Evolutionary conservation across 768 basidiomycete species (phyloP), one percentile per base, ranked within the genome.

Genomic region (Leccinum longicurvipes): DNA sequence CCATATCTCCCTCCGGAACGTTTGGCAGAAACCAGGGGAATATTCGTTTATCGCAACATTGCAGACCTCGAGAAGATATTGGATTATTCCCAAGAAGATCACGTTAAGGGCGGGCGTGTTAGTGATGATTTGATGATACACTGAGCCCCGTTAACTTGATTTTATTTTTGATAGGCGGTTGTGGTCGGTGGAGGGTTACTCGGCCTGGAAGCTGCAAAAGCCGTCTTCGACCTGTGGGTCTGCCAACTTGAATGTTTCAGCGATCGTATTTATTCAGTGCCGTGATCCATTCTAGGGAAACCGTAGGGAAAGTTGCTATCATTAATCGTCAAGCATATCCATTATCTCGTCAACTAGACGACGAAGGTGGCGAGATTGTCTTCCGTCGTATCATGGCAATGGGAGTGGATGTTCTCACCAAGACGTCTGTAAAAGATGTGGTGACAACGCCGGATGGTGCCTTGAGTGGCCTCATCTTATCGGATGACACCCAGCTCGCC

Each of bases 131-230:
- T 39, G n/a, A 39, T n/a, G 36, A 39, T 10, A 39, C 4, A 19
- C 10, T 19, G 36, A 5, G 36, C 10, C n/a, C n/a, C 36, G 36
- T 39, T 39, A n/a, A 39, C 36, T n/a, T 39, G 32, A 34, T n/a
- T 39, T n/a, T n/a, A n/a, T n/a, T n/a, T n/a, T 19, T 19, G 19
- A n/a, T 15, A 46, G 45, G 45, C 24, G 8, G 45, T 46, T 4
- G 79, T 89, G 3, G 76, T 90, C 14, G 88, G 88, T 19, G 87
- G 87, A 9, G 87, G 87, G 9, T 67, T 90, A 11, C 78, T 89
- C 17, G 88, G 87, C 11, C 72, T 90, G 29, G 88, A 89, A 70
- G 86, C 87, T 3, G 88, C 87, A 3, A 89, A 89, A 63, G 87
- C 86, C 0, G 75, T 82, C 7, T 81, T 82, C 61, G 87, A 89